A percentile compares a stretch with the other conserved stretches of the same genome.
These are phyloP conservation scores for Baudoinia panamericana DNA, from an alignment of 495 filamentous ascomycete species.

Conservation along the genomic window DNA sequence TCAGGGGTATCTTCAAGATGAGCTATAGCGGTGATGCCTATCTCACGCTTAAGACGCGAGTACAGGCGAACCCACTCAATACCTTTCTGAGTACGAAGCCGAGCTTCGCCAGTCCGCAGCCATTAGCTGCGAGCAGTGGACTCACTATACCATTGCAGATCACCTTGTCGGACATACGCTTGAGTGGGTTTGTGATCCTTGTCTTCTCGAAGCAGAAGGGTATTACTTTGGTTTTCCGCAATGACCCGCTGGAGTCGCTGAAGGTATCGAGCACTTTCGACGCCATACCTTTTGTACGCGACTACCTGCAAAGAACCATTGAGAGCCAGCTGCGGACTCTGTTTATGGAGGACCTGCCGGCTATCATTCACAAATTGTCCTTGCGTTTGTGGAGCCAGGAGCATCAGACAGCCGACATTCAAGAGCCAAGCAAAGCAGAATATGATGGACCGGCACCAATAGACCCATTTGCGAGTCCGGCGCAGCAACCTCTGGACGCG, in stretches of 20 bases:
- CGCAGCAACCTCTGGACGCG: conserved; percentile 62
- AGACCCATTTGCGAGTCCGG: conserved; percentile 69
- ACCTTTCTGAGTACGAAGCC: conserved; percentile 87
- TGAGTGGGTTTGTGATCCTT: conserved; percentile 95
- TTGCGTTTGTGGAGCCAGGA: conserved; percentile 83
- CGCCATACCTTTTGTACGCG: conserved; percentile 93
- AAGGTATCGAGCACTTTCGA: conserved; percentile 98
- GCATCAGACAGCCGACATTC: conserved; percentile 51
- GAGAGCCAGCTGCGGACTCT: conserved; percentile 82
- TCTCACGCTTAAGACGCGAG: conserved; percentile 82
- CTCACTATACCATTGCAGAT: conserved; percentile 95
- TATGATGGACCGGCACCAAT: conserved; percentile 39
- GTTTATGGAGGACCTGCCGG: conserved; percentile 95
- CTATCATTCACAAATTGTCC: conserved; percentile 88
- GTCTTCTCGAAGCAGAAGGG: conserved; percentile 97
- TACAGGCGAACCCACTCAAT: conserved; percentile 95
- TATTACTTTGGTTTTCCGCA: conserved; percentile 88
- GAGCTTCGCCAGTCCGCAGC: conserved; percentile 79
- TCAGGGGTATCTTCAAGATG: conserved; percentile 98
- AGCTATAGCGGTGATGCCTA: conserved; percentile 91
- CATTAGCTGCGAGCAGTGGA: conserved; percentile 81
- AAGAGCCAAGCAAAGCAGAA: conserved; percentile 28
- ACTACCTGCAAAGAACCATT: conserved; percentile 93
- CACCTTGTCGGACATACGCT: conserved; percentile 85
- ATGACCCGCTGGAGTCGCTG: conserved; percentile 92